Evolutionary conservation across 116 monocot species (phyloP).

Genomic region (Phalaenopsis hybrid): DNA sequence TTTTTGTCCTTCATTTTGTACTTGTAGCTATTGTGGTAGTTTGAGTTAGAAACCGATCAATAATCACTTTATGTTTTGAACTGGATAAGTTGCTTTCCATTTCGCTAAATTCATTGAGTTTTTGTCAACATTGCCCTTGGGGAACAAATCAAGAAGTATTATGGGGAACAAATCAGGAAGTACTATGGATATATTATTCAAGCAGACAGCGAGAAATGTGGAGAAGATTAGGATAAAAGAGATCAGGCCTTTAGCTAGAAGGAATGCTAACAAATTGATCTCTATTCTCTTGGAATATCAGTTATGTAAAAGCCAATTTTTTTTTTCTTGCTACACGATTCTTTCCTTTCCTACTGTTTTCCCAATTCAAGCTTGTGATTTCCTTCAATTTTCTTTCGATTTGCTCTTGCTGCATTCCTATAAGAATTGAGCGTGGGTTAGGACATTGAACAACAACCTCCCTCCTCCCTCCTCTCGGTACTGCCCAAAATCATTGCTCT

Average conservation of each 20-base stretch:
- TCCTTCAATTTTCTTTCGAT: too few species aligned
- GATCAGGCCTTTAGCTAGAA: not conserved
- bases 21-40: not conserved
- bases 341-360: too few species aligned
- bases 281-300: too few species aligned
- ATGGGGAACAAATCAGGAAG: not conserved
- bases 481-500: too few species aligned
- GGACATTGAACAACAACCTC: too few species aligned
- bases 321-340: too few species aligned
- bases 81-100: not conserved
- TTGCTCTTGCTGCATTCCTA: too few species aligned
- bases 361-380: too few species aligned
- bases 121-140: not conserved
- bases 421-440: too few species aligned
- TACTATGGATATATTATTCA: not conserved
- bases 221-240: not conserved
- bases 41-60: not conserved
- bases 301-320: too few species aligned
- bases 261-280: not conserved
- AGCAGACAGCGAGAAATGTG: not conserved
- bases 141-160: not conserved
- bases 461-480: too few species aligned
- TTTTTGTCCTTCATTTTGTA: slow-evolving; percentile 2
- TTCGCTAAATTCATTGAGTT: not conserved
- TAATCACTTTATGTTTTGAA: not conserved